These are phyloP conservation scores for Aspergillus alliaceus DNA, from an alignment of 2,329 filamentous ascomycete genomes.

Conservation along the genomic window DNA sequence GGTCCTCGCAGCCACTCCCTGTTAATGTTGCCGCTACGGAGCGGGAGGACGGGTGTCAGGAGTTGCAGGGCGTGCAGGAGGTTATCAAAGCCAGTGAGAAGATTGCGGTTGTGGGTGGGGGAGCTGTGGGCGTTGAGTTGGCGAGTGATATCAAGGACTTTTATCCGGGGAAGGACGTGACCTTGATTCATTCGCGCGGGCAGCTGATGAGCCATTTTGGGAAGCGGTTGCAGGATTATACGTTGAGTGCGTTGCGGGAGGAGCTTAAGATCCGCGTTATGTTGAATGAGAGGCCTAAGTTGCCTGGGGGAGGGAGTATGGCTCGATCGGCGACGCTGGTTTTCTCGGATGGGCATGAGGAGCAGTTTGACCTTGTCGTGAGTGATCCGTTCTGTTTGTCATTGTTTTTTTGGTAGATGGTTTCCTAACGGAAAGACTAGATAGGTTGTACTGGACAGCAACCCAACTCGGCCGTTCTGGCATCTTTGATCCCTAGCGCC, in stretches of 20 bases:
- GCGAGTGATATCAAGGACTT: slow-evolving; percentile 5
- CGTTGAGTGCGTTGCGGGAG: not conserved
- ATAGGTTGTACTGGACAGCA: not conserved
- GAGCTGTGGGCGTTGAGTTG: slow-evolving; percentile 7
- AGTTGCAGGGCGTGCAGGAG: not conserved
- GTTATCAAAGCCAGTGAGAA: not conserved
- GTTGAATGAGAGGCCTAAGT: not conserved
- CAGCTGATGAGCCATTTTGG: not conserved
- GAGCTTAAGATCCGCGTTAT: not conserved
- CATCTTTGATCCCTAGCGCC: not conserved
- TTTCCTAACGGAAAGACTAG: not conserved
- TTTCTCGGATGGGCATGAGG: not conserved
- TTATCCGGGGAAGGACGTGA: slow-evolving; percentile 6
- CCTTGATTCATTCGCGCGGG: not conserved
- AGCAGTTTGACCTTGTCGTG: not conserved
- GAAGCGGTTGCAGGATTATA: not conserved
- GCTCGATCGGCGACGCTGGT: not conserved
- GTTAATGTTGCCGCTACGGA: not conserved
- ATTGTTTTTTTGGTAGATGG: too few relatives aligned
- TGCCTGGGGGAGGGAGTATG: not conserved
- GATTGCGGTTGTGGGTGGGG: slow-evolving; percentile 9
- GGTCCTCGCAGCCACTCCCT: not conserved
- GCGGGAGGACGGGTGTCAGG: not conserved
- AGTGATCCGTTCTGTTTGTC: too few relatives aligned
- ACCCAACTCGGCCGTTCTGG: not conserved